Evolutionary conservation across 371 early-diverging fungal genomes (phyloP).

Genomic region (Funneliformis caledonium): DNA sequence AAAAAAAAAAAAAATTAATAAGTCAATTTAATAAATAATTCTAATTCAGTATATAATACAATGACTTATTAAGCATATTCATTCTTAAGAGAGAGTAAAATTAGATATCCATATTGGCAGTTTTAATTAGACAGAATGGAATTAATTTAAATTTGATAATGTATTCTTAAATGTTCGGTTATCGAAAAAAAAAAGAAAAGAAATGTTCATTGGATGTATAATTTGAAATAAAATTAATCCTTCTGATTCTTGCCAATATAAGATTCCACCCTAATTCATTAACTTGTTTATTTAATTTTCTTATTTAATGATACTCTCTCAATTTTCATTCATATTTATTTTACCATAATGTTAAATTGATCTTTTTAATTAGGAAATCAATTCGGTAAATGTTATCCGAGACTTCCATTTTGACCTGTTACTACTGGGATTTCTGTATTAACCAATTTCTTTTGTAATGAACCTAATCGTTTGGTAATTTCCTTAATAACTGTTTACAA

Average conservation of each 20-base stretch:
- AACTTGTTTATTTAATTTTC: neutral
- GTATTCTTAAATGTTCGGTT: neutral
- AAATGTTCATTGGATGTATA: neutral
- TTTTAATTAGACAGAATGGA: neutral
- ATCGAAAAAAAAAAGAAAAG: neutral
- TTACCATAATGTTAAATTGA: neutral
- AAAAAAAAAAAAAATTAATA: neutral
- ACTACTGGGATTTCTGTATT: neutral
- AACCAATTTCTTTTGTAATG: slow-evolving; percentile 29
- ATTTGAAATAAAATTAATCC: too few relatives aligned
- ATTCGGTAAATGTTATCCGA: neutral
- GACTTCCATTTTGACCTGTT: neutral
- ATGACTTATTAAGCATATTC: neutral
- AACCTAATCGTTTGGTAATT: slow-evolving; percentile 35
- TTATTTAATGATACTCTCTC: neutral
- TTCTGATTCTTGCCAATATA: too few relatives aligned
- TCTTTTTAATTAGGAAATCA: neutral
- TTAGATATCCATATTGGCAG: too few relatives aligned
- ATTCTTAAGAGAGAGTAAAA: neutral
- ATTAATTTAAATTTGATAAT: neutral
- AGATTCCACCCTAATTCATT: too few relatives aligned
- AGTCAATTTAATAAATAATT: neutral
- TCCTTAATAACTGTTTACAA: slow-evolving; percentile 25
- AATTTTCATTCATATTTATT: neutral
- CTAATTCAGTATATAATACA: neutral